Evolutionary conservation across 441 rosid genomes (phyloP).

Genomic region (Gossypium schwendimanii): DNA sequence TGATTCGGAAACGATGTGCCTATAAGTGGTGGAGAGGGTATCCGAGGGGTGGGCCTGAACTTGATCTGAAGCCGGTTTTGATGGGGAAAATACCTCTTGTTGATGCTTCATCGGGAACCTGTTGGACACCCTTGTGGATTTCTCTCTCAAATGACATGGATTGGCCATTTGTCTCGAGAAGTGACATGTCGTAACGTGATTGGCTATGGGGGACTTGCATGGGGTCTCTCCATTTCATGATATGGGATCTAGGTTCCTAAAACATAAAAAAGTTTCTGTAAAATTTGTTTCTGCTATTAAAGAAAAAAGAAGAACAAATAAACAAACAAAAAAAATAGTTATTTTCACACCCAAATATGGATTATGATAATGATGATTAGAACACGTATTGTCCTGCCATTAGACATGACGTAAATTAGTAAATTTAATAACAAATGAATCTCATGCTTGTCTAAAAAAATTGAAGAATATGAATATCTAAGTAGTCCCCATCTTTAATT

Average conservation of each 20-base stretch:
- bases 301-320: neutral
- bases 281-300: neutral
- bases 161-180: neutral
- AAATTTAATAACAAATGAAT: neutral
- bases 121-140: neutral
- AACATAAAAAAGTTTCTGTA: neutral
- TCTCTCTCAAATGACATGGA: neutral
- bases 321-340: neutral
- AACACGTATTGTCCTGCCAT: neutral
- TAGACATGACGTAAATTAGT: neutral
- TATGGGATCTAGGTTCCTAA: neutral
- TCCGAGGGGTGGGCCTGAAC: conserved; percentile 1
- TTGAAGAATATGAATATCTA: neutral
- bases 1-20: neutral
- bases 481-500: neutral
- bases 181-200: conserved; percentile 6
- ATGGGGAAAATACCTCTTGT: neutral
- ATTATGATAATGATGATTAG: neutral
- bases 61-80: neutral
- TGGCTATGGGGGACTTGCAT: neutral
- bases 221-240: neutral
- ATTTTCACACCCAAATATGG: neutral
- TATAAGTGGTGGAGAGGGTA: neutral
- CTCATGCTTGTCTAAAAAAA: neutral
- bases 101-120: neutral